A percentile compares a stretch with the other conserved stretches of the same genome.
Conservation (phyloP, 1,139 yeast species). For the Kluyveromyces sp. region DNA sequence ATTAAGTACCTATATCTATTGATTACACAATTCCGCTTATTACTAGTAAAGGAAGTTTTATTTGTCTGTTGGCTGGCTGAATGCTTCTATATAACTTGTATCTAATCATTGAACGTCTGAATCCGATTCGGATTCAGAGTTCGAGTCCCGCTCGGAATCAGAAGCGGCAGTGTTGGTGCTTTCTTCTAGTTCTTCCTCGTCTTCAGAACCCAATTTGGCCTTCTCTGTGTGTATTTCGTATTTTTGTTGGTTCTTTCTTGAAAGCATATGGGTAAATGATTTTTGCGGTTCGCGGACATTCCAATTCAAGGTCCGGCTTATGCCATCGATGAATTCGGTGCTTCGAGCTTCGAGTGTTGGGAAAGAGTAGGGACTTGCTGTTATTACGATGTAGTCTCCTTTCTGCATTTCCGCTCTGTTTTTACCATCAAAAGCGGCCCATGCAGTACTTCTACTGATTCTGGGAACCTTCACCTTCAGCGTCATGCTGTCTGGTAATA, state of each 20-base stretch:
- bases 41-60: too few relatives aligned
- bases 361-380: slow-evolving; percentile 75
- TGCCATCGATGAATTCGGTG: slow-evolving; percentile 77
- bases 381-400: slow-evolving; percentile 71
- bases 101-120: too few relatives aligned
- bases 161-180: neutral
- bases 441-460: slow-evolving; percentile 64
- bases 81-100: too few relatives aligned
- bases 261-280: slow-evolving; percentile 41
- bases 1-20: too few relatives aligned
- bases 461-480: slow-evolving; percentile 67
- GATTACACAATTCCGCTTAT: too few relatives aligned
- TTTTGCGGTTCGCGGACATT: slow-evolving; percentile 76
- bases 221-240: slow-evolving; percentile 15
- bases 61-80: too few relatives aligned
- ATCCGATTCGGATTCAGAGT: too few relatives aligned
- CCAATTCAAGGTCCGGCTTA: slow-evolving; percentile 80
- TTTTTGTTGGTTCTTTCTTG: slow-evolving; percentile 25
- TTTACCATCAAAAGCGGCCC: slow-evolving; percentile 89
- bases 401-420: slow-evolving; percentile 59
- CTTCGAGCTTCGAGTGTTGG: slow-evolving; percentile 74
- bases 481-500: slow-evolving; percentile 79
- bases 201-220: slow-evolving; percentile 5
- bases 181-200: slow-evolving; percentile 4
- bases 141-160: slow-evolving; percentile 5